phyloP scores from a whole-genome alignment of 208 protist genomes.

The Trypanosoma avium region DNA sequence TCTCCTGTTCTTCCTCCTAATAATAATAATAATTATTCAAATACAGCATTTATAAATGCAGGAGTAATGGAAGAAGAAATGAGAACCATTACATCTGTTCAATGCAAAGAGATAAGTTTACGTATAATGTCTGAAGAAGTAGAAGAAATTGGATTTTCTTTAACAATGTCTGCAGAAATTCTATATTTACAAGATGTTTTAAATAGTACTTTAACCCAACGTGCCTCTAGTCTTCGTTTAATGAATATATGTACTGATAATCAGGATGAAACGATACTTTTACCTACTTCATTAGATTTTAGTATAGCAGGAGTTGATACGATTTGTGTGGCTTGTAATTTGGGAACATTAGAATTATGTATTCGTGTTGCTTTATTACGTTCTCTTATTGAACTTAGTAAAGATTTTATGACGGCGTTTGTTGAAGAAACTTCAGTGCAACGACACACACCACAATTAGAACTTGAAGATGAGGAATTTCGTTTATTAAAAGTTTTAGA shows the following conservation, averaged over 20 bases:
- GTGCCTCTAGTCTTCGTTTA: constrained; percentile 44
- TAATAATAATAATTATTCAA: too few relatives aligned
- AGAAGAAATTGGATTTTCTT: constrained; percentile 43
- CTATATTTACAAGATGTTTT: constrained; percentile 50
- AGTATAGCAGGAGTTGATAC: constrained; percentile 63
- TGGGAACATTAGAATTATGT: constrained; percentile 65
- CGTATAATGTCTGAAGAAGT: constrained; percentile 72
- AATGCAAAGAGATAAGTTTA: constrained; percentile 40
- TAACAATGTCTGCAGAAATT: constrained; percentile 42
- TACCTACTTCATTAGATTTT: constrained; percentile 57
- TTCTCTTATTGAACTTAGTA: constrained; percentile 63
- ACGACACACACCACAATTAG: constrained; percentile 46
- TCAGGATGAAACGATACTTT: constrained; percentile 57
- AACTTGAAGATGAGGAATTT: constrained; percentile 52
- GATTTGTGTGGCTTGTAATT: constrained; percentile 44
- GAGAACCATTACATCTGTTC: constrained; percentile 38
- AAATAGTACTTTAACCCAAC: constrained; percentile 37
- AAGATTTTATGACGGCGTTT: constrained; percentile 67
- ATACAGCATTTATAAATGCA: too few relatives aligned
- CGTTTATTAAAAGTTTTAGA: constrained; percentile 41
- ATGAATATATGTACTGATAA: constrained; percentile 55
- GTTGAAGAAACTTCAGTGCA: constrained; percentile 49
- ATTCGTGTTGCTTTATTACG: constrained; percentile 59
- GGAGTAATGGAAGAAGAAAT: constrained; percentile 18
- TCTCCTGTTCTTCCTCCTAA: too few relatives aligned